A percentile compares a stretch with the other conserved stretches of the same genome.
phyloP scores from a whole-genome alignment of 495 filamentous ascomycete species.

The Mycothermus thermophilus region DNA sequence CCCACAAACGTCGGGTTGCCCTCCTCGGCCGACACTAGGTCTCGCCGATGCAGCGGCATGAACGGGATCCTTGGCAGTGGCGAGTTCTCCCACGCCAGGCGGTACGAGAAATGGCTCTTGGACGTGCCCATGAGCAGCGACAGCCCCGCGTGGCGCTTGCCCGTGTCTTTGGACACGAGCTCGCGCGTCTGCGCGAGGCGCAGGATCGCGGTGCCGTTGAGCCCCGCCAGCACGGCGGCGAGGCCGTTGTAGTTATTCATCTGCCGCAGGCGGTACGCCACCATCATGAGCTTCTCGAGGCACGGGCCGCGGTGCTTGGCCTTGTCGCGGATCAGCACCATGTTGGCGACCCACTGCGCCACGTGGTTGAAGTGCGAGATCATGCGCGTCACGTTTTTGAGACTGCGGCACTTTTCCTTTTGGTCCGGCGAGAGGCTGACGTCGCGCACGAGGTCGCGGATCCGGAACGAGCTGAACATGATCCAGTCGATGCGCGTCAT shows the following conservation, averaged over 20 bases:
- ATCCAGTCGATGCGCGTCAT: constrained; percentile 94
- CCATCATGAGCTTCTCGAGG: constrained; percentile 86
- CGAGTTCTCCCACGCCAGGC: constrained; percentile 91
- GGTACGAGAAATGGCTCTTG: constrained; percentile 85
- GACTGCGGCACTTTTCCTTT: constrained; percentile 63
- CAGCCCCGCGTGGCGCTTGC: constrained; percentile 75
- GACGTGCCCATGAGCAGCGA: constrained; percentile 86
- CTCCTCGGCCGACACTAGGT: constrained; percentile 82
- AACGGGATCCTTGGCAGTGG: constrained; percentile 83
- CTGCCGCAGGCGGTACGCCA: constrained; percentile 70
- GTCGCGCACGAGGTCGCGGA: constrained; percentile 83
- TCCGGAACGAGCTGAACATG: constrained; percentile 92
- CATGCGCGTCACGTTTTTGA: constrained; percentile 84
- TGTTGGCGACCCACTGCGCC: constrained; percentile 79
- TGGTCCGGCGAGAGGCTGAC: constrained; percentile 59
- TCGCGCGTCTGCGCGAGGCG: constrained; percentile 72
- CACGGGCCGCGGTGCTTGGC: constrained; percentile 84
- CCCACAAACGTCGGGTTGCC: constrained; percentile 81
- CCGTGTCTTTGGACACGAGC: constrained; percentile 51
- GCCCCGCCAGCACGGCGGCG: constrained; percentile 82
- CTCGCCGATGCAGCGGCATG: constrained; percentile 76
- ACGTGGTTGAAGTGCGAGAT: constrained; percentile 93
- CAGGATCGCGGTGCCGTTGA: constrained; percentile 76
- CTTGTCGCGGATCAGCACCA: constrained; percentile 87
- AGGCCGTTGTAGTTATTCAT: constrained; percentile 96